These are phyloP conservation scores for Bryum argenteum DNA, from an alignment of 225 moss, liverwort and hornwort genomes.

Conservation along the genomic window DNA sequence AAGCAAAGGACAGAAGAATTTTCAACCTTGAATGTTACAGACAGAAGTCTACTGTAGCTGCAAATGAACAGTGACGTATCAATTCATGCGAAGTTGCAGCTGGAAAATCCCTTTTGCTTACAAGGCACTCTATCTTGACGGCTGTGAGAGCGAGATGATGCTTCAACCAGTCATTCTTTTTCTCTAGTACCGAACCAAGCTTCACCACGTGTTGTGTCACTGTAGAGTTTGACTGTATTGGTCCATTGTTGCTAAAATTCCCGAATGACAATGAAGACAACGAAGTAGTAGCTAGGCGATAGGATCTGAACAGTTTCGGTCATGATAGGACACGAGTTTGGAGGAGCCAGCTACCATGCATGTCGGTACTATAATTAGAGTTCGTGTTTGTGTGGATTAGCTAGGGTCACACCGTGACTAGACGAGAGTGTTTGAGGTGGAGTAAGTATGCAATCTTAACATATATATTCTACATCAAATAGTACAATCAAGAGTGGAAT, in stretches of 20 bases:
- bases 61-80: background rate
- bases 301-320: background rate
- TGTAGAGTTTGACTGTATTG: background rate
- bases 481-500: no score
- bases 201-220: background rate
- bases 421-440: background rate
- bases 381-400: background rate
- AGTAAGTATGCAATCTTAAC: no score
- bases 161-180: background rate
- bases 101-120: conserved; percentile 22
- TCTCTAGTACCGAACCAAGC: background rate
- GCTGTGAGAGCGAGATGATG: conserved; percentile 23
- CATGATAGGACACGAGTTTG: background rate
- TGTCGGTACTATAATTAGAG: conserved; percentile 23
- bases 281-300: background rate
- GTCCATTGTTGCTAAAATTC: background rate
- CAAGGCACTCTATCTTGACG: conserved; percentile 33
- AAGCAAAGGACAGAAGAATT: background rate
- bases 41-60: background rate
- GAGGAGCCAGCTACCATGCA: background rate
- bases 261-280: conserved; percentile 8
- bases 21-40: background rate
- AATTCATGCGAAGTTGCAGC: conserved; percentile 20
- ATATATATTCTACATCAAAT: no score
- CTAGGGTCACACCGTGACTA: background rate